A percentile compares a stretch with the other conserved stretches of the same genome.
phyloP scores from a whole-genome alignment of 305 asterid genomes.

The Fraxinus dipetala region DNA sequence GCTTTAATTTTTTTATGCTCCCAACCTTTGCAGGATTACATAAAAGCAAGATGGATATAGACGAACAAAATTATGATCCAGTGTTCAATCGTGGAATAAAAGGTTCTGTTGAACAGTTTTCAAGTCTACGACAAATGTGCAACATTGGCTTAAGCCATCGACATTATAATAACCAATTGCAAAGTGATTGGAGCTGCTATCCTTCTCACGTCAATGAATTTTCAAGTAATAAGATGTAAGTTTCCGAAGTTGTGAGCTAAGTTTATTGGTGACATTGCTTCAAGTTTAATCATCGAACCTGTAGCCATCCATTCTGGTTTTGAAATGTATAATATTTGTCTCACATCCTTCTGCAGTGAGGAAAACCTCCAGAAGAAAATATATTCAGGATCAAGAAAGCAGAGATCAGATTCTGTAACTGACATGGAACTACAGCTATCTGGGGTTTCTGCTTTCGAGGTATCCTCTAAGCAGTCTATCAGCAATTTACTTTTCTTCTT shows the following conservation, averaged over 20 bases:
- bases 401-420: constrained; percentile 4
- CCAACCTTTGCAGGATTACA: neutral
- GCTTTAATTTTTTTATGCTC: neutral
- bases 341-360: constrained; percentile 28
- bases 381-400: constrained; percentile 11
- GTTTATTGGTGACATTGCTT: constrained; percentile 17
- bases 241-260: neutral
- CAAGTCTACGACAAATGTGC: neutral
- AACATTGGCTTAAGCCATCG: constrained; percentile 13
- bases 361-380: neutral
- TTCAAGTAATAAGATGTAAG: constrained; percentile 5
- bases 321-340: neutral
- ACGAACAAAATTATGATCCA: neutral
- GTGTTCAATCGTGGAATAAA: neutral
- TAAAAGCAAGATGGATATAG: neutral
- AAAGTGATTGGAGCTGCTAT: neutral
- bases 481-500: constrained; percentile 3
- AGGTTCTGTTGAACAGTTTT: neutral
- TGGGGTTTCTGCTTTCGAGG: constrained; percentile 20
- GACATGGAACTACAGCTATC: constrained; percentile 9
- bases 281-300: neutral
- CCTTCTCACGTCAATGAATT: neutral
- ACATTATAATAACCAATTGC: constrained; percentile 2
- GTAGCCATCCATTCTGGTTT: constrained; percentile 6
- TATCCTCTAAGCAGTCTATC: constrained; percentile 11